Conservation (phyloP, 768 basidiomycete genomes). For the Amyloporia xantha region DNA sequence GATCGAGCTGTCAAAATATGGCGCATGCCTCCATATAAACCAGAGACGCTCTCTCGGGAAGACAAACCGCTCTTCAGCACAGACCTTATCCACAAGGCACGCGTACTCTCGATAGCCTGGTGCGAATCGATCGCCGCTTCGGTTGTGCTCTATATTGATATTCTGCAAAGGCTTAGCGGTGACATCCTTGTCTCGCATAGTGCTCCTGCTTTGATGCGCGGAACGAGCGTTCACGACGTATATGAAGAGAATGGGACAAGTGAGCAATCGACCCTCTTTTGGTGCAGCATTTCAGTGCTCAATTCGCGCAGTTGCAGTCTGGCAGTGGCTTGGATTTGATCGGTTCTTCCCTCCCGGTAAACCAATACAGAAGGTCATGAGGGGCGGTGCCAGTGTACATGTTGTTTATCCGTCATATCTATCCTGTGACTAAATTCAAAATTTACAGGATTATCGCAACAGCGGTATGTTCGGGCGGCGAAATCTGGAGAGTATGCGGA, state of each 20-base stretch:
- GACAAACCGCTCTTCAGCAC: constrained; percentile 77
- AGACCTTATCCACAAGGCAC: constrained; percentile 55
- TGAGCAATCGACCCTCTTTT: background rate
- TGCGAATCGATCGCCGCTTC: constrained; percentile 19
- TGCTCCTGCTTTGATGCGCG: constrained; percentile 22
- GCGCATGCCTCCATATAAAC: constrained; percentile 40
- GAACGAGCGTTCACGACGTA: constrained; percentile 9
- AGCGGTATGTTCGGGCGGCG: constrained; percentile 45
- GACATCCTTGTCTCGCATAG: constrained; percentile 35
- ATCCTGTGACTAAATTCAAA: too few relatives aligned
- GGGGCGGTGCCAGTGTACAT: constrained; percentile 58
- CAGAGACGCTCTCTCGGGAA: constrained; percentile 43
- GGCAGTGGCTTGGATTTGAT: constrained; percentile 62
- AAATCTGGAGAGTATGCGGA: too few relatives aligned
- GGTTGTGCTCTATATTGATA: background rate
- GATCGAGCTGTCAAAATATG: constrained; percentile 76
- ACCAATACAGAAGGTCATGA: constrained; percentile 32
- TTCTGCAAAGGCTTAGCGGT: constrained; percentile 40
- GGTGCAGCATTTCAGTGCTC: background rate
- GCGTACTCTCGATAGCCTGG: constrained; percentile 62
- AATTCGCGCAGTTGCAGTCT: constrained; percentile 42
- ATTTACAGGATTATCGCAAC: constrained; percentile 62
- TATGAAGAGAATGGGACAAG: constrained; percentile 20
- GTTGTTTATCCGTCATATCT: background rate
- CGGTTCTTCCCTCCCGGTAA: constrained; percentile 53